phyloP scores from a whole-genome alignment of 129 eudicot genomes.

The Ambrosia trifida region DNA sequence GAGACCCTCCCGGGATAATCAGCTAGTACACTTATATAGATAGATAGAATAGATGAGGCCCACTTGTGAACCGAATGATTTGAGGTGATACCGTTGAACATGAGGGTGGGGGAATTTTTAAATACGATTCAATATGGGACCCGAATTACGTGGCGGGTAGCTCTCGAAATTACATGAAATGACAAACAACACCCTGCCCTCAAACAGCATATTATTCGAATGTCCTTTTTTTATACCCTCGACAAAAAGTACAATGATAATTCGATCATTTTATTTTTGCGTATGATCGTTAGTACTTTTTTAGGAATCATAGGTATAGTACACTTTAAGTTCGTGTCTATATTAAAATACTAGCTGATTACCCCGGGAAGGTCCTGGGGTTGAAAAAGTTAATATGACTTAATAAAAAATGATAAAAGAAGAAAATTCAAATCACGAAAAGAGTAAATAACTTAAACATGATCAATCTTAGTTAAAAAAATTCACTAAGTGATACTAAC shows the following conservation, averaged over 20 bases:
- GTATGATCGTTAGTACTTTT: conserved; percentile 6
- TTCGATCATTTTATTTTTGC: neutral
- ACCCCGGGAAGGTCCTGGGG: too few relatives aligned
- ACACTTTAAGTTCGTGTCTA: neutral
- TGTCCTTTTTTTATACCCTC: conserved; percentile 14
- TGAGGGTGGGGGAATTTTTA: neutral
- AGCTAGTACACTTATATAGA: too few relatives aligned
- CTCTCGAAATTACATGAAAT: conserved; percentile 13
- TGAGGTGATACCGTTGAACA: neutral
- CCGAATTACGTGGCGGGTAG: conserved; percentile 17
- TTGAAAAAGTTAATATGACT: too few relatives aligned
- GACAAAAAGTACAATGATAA: neutral
- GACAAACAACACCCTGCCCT: conserved; percentile 6
- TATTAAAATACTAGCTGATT: too few relatives aligned
- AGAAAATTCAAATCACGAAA: too few relatives aligned
- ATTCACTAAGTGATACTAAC: too few relatives aligned
- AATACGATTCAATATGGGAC: neutral
- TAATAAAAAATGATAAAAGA: too few relatives aligned
- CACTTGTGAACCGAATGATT: neutral
- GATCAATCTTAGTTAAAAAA: too few relatives aligned
- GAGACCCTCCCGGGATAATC: too few relatives aligned
- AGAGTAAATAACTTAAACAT: too few relatives aligned
- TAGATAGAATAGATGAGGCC: too few relatives aligned
- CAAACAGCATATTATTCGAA: conserved; percentile 27
- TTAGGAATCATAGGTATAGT: neutral